Evolutionary conservation across 148 eudicot genomes (phyloP).

Genomic region (Rhododendron ferrugineum): DNA sequence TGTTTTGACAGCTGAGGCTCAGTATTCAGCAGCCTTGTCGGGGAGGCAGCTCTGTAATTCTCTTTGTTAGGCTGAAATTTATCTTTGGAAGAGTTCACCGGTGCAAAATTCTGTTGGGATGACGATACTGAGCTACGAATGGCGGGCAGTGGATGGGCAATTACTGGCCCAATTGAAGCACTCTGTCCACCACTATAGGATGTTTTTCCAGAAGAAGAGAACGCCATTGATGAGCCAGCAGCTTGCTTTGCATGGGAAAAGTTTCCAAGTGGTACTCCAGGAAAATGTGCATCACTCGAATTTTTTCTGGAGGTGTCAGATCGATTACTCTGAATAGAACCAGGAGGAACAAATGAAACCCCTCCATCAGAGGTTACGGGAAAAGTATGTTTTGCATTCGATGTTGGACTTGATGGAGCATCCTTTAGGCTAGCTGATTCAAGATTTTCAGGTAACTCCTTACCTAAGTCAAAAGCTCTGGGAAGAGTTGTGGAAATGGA

Average conservation of each 20-base stretch:
- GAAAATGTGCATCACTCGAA: background rate
- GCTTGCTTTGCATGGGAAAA: constrained; percentile 17
- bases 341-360: constrained; percentile 20
- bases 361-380: constrained; percentile 19
- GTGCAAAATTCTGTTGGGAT: constrained; percentile 20
- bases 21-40: constrained; percentile 29
- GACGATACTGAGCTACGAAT: constrained; percentile 25
- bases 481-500: constrained; percentile 6
- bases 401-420: constrained; percentile 11
- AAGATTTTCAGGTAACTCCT: constrained; percentile 22
- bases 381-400: constrained; percentile 19
- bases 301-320: constrained; percentile 3
- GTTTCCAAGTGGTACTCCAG: constrained; percentile 24
- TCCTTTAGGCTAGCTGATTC: constrained; percentile 20
- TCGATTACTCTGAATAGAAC: constrained; percentile 17
- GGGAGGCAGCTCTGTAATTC: constrained; percentile 27
- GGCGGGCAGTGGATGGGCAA: constrained; percentile 18
- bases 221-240: constrained; percentile 20
- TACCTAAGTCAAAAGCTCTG: constrained; percentile 11
- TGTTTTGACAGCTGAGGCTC: constrained; percentile 52
- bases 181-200: constrained; percentile 21
- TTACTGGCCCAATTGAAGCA: constrained; percentile 17
- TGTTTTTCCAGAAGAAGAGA: constrained; percentile 23
- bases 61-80: constrained; percentile 27
- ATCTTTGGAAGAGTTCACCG: constrained; percentile 25